Evolutionary conservation across 805 yeast species (phyloP).

Genomic region (Ogataea pini): DNA sequence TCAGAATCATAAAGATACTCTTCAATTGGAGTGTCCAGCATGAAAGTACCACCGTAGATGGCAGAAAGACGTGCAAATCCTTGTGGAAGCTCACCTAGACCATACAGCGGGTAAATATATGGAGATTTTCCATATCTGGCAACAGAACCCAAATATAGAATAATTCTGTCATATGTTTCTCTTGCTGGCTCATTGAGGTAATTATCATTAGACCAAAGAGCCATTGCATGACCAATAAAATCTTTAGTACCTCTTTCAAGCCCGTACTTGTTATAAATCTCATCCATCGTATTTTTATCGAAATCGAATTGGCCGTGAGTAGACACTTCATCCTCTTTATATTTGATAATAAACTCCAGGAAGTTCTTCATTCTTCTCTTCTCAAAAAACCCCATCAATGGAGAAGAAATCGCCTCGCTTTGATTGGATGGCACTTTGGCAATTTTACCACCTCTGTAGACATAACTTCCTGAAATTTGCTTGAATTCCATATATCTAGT

Average conservation of each 20-base stretch:
- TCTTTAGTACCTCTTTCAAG: constrained; percentile 92
- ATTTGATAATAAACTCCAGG: constrained; percentile 81
- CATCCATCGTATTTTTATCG: constrained; percentile 88
- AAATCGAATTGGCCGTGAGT: constrained; percentile 87
- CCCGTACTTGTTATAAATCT: constrained; percentile 84
- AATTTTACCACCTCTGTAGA: constrained; percentile 83
- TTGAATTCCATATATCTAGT: constrained; percentile 95
- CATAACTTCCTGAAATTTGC: constrained; percentile 94
- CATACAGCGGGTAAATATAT: constrained; percentile 92
- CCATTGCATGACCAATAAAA: constrained; percentile 98
- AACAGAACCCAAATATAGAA: constrained; percentile 84
- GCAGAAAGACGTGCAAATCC: constrained; percentile 97
- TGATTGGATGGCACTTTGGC: constrained; percentile 95
- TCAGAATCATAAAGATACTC: constrained; percentile 75
- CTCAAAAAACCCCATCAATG: constrained; percentile 94
- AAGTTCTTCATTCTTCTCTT: constrained; percentile 93
- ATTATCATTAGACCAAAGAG: constrained; percentile 90
- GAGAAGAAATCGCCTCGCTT: constrained; percentile 85
- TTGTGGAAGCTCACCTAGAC: constrained; percentile 97
- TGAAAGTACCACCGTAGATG: constrained; percentile 96
- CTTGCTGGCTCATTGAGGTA: constrained; percentile 88
- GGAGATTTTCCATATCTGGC: constrained; percentile 97
- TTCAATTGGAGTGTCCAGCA: constrained; percentile 95
- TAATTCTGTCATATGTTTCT: constrained; percentile 83
- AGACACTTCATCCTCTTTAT: constrained; percentile 71